Evolutionary conservation across 768 basidiomycete genomes (phyloP).

Genomic region (Trametes cinnabarina): DNA sequence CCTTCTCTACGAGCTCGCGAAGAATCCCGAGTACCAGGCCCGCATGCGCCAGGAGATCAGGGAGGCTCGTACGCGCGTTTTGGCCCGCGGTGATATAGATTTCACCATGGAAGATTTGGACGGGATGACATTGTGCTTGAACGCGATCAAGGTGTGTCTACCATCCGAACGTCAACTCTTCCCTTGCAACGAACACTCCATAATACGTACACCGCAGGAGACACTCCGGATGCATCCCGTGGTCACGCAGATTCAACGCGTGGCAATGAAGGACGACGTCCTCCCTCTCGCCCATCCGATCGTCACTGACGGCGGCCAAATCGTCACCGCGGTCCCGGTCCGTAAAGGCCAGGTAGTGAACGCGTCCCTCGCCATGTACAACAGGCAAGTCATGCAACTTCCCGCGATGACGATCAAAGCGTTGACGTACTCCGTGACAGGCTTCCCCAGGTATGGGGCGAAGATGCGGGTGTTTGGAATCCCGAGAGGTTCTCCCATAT

Average conservation of each 20-base stretch:
- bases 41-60: slow-evolving; percentile 19
- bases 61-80: neutral
- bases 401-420: too few species aligned
- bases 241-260: slow-evolving; percentile 18
- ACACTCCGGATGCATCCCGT: slow-evolving; percentile 25
- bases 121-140: neutral
- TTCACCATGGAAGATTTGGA: slow-evolving; percentile 18
- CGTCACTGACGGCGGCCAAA: neutral
- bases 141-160: neutral
- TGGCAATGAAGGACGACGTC: slow-evolving; percentile 23
- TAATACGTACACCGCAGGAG: slow-evolving; percentile 21
- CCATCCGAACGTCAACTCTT: too few species aligned
- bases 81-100: slow-evolving; percentile 4
- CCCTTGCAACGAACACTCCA: too few species aligned
- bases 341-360: neutral
- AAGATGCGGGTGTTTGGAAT: slow-evolving; percentile 16
- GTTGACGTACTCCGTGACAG: too few species aligned
- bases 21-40: slow-evolving; percentile 8
- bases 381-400: slow-evolving; percentile 3
- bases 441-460: slow-evolving; percentile 15
- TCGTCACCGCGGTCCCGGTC: slow-evolving; percentile 7
- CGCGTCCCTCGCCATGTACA: slow-evolving; percentile 4
- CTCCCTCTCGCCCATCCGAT: slow-evolving; percentile 22
- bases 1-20: slow-evolving; percentile 14
- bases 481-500: slow-evolving; percentile 6